Conservation (phyloP, 768 basidiomycete species). For the Mrakia blollopis region DNA sequence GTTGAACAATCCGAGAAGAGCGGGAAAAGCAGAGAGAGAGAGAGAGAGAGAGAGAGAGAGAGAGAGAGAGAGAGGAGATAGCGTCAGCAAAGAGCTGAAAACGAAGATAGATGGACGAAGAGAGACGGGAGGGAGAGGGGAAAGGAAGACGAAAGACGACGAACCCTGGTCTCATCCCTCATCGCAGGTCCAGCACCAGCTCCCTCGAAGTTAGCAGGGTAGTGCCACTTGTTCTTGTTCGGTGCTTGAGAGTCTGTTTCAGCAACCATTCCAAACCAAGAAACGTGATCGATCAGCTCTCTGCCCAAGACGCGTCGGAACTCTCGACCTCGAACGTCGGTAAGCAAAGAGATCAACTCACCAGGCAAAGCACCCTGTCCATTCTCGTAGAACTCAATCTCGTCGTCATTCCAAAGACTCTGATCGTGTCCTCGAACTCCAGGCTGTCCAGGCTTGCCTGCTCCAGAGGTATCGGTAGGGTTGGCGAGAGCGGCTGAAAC, state of each 20-base stretch:
- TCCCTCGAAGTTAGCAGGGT: slow-evolving; percentile 46
- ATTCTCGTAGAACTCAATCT: slow-evolving; percentile 44
- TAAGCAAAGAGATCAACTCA: background rate
- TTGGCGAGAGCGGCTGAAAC: slow-evolving; percentile 21
- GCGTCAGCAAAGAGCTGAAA: background rate
- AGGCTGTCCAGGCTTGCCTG: slow-evolving; percentile 1
- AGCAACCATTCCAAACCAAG: background rate
- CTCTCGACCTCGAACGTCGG: background rate
- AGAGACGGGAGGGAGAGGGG: too few species aligned
- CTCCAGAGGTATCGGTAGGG: slow-evolving; percentile 31
- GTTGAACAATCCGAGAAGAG: background rate
- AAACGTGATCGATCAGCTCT: background rate
- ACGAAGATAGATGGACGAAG: too few species aligned
- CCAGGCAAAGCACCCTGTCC: slow-evolving; percentile 36
- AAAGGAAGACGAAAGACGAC: background rate
- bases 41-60: background rate
- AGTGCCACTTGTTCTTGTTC: slow-evolving; percentile 45
- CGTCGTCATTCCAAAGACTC: slow-evolving; percentile 41
- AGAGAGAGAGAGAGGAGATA: background rate
- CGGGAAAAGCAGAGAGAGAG: background rate
- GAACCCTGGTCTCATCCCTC: slow-evolving; percentile 28
- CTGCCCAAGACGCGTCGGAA: background rate
- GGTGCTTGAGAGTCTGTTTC: slow-evolving; percentile 37
- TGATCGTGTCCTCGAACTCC: slow-evolving; percentile 32
- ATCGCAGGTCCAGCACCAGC: slow-evolving; percentile 35